Evolutionary conservation across 306 rosid species (phyloP), one percentile per base, ranked within the genome.

Genomic region (Ammopiptanthus mongolicus): DNA sequence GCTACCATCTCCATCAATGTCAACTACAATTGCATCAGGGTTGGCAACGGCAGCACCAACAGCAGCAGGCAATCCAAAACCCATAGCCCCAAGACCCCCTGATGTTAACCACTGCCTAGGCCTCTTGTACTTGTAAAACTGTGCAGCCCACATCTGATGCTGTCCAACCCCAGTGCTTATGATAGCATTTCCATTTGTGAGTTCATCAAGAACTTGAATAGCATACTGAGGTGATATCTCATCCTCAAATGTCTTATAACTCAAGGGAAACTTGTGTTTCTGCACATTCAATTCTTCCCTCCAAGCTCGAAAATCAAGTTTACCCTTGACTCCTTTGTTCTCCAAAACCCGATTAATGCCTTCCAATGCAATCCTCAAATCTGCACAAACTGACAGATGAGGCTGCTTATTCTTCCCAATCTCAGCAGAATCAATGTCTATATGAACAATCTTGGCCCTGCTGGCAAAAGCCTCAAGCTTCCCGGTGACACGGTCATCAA

Each of bases 371-470:
- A 82, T n/a, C 74, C 86, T 92, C 75, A 95, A n/a, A 76, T 95
- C 97, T 0, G 84, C 93, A 55, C 97, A 90, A 39, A 92, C 71
- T 2, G 96, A 87, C 8, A 91, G 72, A 59, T 91, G 93, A 8
- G 97, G 93, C 81, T 82, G 87, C 90, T 95, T 95, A n/a, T 95
- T 95, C 90, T 95, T 95, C 56, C 98, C 98, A 53, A 95, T 87
- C 86, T 95, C 97, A 3, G 96, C 97, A 0, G 97, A 81, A 86
- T 95, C 97, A 23, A 91, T 95, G 55, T 95, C 98, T 17, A 95
- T 88, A 33, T 95, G 98, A 25, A 95, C 92, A 60, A 95, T 95
- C 77, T 90, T 95, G 1, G 98, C 97, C 14, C 97, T 81, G 75
- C 92, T 90, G 0, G 98, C 96, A 53, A 91, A 95, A 1, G 96